Conservation (phyloP, 1,284 basidiomycete genomes). For the Xerocomus nothofagi region DNA sequence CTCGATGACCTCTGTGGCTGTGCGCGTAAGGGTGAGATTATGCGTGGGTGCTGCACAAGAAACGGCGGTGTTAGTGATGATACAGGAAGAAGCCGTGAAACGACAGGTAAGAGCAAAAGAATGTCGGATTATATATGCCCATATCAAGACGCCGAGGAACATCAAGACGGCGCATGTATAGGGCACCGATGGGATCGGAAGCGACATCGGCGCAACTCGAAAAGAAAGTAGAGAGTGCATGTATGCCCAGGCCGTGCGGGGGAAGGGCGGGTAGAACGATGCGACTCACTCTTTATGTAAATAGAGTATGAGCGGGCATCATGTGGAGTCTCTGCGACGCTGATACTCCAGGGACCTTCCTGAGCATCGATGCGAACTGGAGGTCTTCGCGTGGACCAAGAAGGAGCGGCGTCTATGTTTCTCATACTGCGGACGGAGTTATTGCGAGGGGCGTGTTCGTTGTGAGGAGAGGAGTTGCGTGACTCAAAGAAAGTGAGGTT, state of each 20-base stretch:
- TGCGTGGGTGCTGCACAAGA: slow-evolving; percentile 71
- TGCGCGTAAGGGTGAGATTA: slow-evolving; percentile 82
- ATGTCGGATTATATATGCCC: slow-evolving; percentile 14
- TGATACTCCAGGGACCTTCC: slow-evolving; percentile 73
- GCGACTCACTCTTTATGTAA: slow-evolving; percentile 66
- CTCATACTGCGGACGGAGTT: slow-evolving; percentile 38
- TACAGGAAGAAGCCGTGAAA: slow-evolving; percentile 14
- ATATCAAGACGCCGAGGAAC: slow-evolving; percentile 18
- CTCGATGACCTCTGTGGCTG: slow-evolving; percentile 71
- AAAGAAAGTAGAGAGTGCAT: slow-evolving; percentile 24
- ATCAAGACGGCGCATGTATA: slow-evolving; percentile 16
- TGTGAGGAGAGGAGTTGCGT: slow-evolving; percentile 31
- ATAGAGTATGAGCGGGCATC: slow-evolving; percentile 60
- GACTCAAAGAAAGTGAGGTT: slow-evolving; percentile 41
- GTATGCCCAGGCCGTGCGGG: slow-evolving; percentile 21
- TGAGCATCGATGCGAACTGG: slow-evolving; percentile 56
- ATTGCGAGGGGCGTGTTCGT: slow-evolving; percentile 33
- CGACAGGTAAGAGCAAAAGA: slow-evolving; percentile 16
- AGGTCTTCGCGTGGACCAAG: slow-evolving; percentile 36
- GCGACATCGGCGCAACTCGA: slow-evolving; percentile 23
- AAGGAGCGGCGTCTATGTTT: slow-evolving; percentile 37
- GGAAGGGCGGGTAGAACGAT: slow-evolving; percentile 30
- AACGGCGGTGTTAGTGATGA: slow-evolving; percentile 35
- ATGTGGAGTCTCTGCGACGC: slow-evolving; percentile 69
- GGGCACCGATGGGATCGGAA: slow-evolving; percentile 32